Conservation (phyloP, 176 grass and related monocot genomes). For the Thalia dealbata region DNA sequence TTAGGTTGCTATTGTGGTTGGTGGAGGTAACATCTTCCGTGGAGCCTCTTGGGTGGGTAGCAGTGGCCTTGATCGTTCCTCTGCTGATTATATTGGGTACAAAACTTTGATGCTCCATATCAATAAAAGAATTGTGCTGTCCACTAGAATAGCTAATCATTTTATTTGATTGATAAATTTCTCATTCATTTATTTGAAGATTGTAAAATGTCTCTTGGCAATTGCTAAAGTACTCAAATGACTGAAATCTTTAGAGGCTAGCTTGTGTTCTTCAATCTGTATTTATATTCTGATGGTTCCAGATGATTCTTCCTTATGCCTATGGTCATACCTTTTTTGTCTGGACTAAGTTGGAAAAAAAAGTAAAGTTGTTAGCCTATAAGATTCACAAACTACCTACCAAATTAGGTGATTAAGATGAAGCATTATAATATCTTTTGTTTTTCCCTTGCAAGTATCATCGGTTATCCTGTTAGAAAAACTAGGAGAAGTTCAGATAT, state of each 20-base stretch:
- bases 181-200: no score
- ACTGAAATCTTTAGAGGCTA: background rate
- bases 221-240: no score
- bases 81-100: conserved; percentile 93
- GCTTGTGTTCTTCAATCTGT: background rate
- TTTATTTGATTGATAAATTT: background rate
- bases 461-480: background rate
- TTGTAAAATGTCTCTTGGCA: no score
- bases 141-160: background rate
- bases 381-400: background rate
- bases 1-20: conserved; percentile 95
- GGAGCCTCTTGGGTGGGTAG: conserved; percentile 92
- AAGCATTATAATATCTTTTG: background rate
- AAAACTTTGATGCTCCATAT: conserved; percentile 6
- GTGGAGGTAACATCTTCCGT: conserved; percentile 94
- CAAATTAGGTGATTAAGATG: background rate
- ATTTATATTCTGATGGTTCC: background rate
- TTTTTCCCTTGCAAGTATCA: background rate
- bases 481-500: background rate
- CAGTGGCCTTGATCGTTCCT: conserved; percentile 85
- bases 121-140: background rate
- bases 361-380: background rate
- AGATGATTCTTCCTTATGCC: background rate
- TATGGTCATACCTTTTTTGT: background rate
- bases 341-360: background rate